phyloP scores from a whole-genome alignment of 352 stramenopile genomes.

The Phytophthora citrophthora region DNA sequence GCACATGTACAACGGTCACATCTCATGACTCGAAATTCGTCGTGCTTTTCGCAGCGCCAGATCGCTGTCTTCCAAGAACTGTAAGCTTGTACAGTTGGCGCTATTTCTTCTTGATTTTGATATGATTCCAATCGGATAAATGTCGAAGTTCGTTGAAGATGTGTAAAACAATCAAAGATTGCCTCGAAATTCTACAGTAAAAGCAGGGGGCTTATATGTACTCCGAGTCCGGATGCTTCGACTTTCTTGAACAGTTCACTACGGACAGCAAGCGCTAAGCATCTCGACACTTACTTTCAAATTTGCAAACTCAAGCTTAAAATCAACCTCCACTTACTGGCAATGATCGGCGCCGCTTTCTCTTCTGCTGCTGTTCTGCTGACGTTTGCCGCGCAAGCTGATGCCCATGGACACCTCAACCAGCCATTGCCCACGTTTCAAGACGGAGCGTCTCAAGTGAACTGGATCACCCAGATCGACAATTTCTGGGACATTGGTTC shows the following conservation, averaged over 20 bases:
- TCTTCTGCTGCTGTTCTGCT: background rate
- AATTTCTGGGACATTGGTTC: conserved; percentile 32
- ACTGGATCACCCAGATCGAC: conserved; percentile 21
- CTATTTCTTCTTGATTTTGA: background rate
- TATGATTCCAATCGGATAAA: background rate
- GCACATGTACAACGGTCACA: background rate
- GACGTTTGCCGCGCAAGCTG: background rate
- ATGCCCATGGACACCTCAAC: conserved; percentile 28
- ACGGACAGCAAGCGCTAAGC: background rate
- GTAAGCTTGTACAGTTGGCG: no score
- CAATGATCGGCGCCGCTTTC: background rate
- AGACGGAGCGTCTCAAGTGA: conserved; percentile 8
- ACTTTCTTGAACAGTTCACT: background rate
- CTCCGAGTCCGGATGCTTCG: background rate
- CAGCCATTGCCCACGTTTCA: conserved; percentile 15
- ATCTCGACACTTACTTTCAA: background rate
- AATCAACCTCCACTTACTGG: background rate
- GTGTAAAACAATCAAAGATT: background rate
- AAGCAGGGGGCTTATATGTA: background rate
- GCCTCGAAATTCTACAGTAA: background rate
- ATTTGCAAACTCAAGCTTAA: background rate
- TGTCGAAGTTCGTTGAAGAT: background rate
- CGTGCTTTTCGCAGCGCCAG: no score
- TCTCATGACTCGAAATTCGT: no score
- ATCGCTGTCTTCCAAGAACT: no score